Evolutionary conservation across 176 grass and related monocot genomes (phyloP).

Genomic region (Aegilops speltoides): DNA sequence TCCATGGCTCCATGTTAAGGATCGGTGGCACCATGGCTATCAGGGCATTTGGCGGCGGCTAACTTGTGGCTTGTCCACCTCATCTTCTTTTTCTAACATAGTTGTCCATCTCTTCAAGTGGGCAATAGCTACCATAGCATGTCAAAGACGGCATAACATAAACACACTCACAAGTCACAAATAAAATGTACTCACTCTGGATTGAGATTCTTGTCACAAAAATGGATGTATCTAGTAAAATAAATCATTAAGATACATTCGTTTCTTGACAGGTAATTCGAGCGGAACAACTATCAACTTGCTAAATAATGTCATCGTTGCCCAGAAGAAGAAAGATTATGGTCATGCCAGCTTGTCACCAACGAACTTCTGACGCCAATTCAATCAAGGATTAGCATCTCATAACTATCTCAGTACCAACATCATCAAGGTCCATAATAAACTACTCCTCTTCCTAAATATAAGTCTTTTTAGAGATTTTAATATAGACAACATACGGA

Average conservation of each 20-base stretch:
- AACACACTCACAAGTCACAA: neutral
- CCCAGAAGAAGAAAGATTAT: neutral
- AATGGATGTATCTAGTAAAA: too few species aligned
- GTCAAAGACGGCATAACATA: neutral
- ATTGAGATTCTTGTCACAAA: too few species aligned
- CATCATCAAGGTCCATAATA: neutral
- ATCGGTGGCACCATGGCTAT: neutral
- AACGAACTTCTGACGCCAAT: neutral
- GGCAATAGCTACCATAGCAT: constrained; percentile 10
- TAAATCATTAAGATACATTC: too few species aligned
- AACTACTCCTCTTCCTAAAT: too few species aligned
- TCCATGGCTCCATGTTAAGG: neutral
- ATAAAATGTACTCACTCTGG: neutral
- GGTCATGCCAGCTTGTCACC: neutral
- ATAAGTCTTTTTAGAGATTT: too few species aligned
- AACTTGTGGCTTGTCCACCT: neutral
- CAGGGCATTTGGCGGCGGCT: constrained; percentile 3
- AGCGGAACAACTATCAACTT: too few species aligned
- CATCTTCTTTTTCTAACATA: neutral
- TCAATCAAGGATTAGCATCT: neutral
- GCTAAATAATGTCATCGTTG: neutral
- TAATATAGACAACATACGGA: too few species aligned
- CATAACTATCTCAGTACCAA: neutral
- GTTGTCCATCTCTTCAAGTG: neutral
- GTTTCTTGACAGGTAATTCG: too few species aligned